A percentile compares a stretch with the other conserved stretches of the same genome.
Conservation (phyloP, 106 monocot genomes). For the Dendrobium officinale region DNA sequence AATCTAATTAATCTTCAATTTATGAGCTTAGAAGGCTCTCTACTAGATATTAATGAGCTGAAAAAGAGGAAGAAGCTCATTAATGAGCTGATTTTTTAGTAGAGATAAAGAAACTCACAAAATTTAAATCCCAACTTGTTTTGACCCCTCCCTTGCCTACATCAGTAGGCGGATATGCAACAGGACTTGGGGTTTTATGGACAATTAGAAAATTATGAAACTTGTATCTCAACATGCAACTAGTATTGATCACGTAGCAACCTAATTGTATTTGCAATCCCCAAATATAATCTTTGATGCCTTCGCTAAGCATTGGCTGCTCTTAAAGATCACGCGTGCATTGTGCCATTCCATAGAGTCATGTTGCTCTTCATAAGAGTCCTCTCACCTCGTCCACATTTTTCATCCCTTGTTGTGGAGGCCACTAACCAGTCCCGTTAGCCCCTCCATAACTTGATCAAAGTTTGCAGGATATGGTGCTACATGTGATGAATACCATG, state of each 20-base stretch:
- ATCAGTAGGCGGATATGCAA: no score
- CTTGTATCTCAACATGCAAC: not conserved
- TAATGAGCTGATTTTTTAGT: no score
- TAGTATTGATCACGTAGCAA: not conserved
- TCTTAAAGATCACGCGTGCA: not conserved
- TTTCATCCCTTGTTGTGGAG: not conserved
- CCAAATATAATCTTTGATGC: not conserved
- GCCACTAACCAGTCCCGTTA: not conserved
- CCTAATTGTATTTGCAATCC: not conserved
- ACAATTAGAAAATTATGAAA: not conserved
- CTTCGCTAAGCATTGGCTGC: not conserved
- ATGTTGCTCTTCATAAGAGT: not conserved
- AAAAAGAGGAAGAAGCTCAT: no score
- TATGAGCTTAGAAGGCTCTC: no score
- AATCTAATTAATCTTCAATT: no score
- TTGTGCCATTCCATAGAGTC: not conserved
- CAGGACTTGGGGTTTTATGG: no score
- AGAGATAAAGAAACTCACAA: no score
- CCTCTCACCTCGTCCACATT: not conserved
- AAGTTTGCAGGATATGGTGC: not conserved
- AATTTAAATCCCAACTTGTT: no score
- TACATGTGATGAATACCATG: no score
- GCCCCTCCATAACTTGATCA: not conserved
- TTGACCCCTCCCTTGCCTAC: no score
- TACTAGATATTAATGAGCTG: no score